phyloP scores from a whole-genome alignment of 805 yeast species.

The Clavispora fructus region DNA sequence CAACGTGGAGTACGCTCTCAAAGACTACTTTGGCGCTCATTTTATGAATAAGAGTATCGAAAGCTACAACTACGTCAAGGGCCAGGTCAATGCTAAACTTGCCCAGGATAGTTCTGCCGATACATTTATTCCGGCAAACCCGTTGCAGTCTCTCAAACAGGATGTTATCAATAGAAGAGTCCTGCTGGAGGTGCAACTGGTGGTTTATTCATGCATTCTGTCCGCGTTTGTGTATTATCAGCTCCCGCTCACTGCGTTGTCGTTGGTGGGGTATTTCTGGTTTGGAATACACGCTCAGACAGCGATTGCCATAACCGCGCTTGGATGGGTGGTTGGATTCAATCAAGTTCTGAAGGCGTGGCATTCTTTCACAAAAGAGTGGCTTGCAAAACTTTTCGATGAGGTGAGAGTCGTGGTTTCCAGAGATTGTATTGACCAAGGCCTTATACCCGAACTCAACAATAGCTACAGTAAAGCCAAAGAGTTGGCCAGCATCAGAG shows the following conservation, averaged over 20 bases:
- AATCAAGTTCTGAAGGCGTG: slow-evolving; percentile 35
- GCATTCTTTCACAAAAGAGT: slow-evolving; percentile 23
- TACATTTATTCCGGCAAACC: slow-evolving; percentile 17
- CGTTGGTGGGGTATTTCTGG: slow-evolving; percentile 26
- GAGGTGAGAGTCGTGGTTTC: slow-evolving; percentile 27
- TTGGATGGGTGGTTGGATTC: slow-evolving; percentile 40
- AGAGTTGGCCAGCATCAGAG: slow-evolving; percentile 10
- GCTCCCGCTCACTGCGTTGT: slow-evolving; percentile 29
- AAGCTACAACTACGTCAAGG: slow-evolving; percentile 31
- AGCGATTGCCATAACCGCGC: slow-evolving; percentile 26
- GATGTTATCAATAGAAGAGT: slow-evolving; percentile 24
- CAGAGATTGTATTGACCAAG: slow-evolving; percentile 33
- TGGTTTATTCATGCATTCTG: slow-evolving; percentile 24
- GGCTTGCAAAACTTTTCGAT: slow-evolving; percentile 30
- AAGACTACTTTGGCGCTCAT: slow-evolving; percentile 29
- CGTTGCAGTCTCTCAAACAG: slow-evolving; percentile 26
- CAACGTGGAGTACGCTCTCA: slow-evolving; percentile 38
- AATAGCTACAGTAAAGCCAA: slow-evolving; percentile 19
- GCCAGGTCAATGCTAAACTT: slow-evolving; percentile 28
- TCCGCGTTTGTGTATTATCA: slow-evolving; percentile 32
- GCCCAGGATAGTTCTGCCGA: not conserved
- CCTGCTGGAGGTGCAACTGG: slow-evolving; percentile 32
- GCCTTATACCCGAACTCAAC: slow-evolving; percentile 30
- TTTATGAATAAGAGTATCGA: slow-evolving; percentile 39
- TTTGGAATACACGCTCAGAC: slow-evolving; percentile 30